phyloP scores from a whole-genome alignment of 2,329 filamentous ascomycete genomes.

The Colletotrichum lentis region DNA sequence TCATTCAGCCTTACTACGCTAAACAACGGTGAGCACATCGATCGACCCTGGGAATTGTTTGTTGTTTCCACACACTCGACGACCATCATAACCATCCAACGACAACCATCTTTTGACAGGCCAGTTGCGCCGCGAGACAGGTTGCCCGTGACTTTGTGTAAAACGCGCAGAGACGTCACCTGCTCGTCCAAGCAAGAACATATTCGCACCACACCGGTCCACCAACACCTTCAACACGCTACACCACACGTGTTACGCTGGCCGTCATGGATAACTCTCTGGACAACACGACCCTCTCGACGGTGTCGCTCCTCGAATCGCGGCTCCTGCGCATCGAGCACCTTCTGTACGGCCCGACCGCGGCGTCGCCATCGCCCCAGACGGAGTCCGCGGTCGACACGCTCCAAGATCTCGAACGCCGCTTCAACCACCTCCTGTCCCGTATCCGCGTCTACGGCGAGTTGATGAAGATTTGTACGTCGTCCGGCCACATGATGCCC shows the following conservation, averaged over 20 bases:
- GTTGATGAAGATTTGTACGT: constrained; percentile 67
- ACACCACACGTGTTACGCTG: not conserved
- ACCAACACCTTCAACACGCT: constrained; percentile 3
- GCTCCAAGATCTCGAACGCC: constrained; percentile 62
- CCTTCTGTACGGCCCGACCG: constrained; percentile 60
- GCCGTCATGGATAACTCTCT: constrained; percentile 49
- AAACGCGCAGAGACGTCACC: not conserved
- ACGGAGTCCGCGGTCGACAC: constrained; percentile 54
- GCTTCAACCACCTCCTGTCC: constrained; percentile 60
- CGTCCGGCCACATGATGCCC: no score
- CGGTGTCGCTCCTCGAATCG: constrained; percentile 64
- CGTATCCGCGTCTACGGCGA: constrained; percentile 66
- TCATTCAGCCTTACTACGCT: constrained; percentile 8
- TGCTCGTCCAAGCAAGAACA: no score
- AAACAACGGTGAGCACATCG: not conserved
- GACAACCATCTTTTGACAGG: not conserved
- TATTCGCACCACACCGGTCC: not conserved
- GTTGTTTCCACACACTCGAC: not conserved
- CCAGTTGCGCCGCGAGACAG: not conserved
- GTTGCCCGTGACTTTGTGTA: not conserved
- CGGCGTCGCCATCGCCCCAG: constrained; percentile 46
- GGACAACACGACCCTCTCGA: constrained; percentile 63
- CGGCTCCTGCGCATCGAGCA: constrained; percentile 69
- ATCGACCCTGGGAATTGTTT: not conserved
- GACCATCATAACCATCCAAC: not conserved